Percentiles rank a stretch among this genome's conserved stretches.
phyloP scores from a whole-genome alignment of 805 yeast species.

The Debaryomyces hansenii region DNA sequence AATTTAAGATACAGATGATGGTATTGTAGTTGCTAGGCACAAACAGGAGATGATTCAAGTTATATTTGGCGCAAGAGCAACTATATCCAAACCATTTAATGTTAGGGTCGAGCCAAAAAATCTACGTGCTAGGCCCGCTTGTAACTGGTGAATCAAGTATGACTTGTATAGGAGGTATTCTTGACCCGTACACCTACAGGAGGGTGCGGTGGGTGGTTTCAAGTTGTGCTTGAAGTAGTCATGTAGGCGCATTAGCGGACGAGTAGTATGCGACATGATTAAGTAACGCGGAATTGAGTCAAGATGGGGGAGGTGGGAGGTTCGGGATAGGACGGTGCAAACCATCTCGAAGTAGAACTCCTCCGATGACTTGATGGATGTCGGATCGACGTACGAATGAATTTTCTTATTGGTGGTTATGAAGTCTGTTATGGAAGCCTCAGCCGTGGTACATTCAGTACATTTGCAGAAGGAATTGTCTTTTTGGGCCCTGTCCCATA shows the following conservation, averaged over 20 bases:
- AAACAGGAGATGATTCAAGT: too few relatives aligned
- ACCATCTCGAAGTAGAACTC: conserved; percentile 10
- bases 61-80: too few relatives aligned
- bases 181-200: too few relatives aligned
- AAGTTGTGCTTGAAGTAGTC: conserved; percentile 7
- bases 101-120: too few relatives aligned
- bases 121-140: too few relatives aligned
- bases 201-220: too few relatives aligned
- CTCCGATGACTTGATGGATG: conserved; percentile 6
- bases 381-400: conserved; percentile 13
- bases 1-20: too few relatives aligned
- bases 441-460: neutral
- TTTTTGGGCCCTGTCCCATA: conserved; percentile 8
- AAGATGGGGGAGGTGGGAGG: neutral
- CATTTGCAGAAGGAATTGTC: conserved; percentile 2
- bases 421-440: conserved; percentile 2
- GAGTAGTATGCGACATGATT: neutral
- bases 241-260: conserved; percentile 4
- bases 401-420: conserved; percentile 8
- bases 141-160: too few relatives aligned
- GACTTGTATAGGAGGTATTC: too few relatives aligned
- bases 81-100: too few relatives aligned
- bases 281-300: neutral
- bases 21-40: too few relatives aligned
- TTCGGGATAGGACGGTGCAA: conserved; percentile 2